Conservation (phyloP, 805 yeast genomes). For the Teunomyces gatunensis region DNA sequence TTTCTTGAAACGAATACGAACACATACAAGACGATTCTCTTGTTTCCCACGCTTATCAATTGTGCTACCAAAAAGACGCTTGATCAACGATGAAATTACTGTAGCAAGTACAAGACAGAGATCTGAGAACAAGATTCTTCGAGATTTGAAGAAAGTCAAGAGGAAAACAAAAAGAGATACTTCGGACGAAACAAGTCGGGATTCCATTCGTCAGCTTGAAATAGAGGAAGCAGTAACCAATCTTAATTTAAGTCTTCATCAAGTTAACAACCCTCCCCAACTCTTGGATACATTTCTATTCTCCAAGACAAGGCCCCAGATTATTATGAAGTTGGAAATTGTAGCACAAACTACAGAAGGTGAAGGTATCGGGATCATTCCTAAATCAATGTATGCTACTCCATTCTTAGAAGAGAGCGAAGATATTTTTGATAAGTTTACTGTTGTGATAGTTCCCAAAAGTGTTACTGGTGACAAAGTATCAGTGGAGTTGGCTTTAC, state of each 20-base stretch:
- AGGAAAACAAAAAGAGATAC: constrained; percentile 31
- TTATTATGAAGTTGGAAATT: constrained; percentile 16
- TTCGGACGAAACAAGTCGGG: constrained; percentile 25
- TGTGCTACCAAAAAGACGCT: constrained; percentile 2
- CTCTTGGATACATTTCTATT: constrained; percentile 24
- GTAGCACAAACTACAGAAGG: constrained; percentile 32
- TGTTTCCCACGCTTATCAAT: neutral
- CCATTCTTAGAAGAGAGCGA: constrained; percentile 11
- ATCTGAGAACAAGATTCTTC: constrained; percentile 4
- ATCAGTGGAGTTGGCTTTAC: constrained; percentile 25
- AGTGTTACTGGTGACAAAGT: constrained; percentile 39
- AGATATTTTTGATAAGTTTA: constrained; percentile 14
- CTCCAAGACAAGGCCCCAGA: constrained; percentile 18
- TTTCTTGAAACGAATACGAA: constrained; percentile 4
- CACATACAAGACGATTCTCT: neutral
- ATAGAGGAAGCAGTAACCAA: constrained; percentile 18
- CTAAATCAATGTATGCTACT: constrained; percentile 18
- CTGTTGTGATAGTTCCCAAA: constrained; percentile 36
- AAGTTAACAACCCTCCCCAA: constrained; percentile 18
- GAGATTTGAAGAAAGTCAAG: constrained; percentile 9
- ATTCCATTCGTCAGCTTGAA: constrained; percentile 24
- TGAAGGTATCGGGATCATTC: constrained; percentile 34
- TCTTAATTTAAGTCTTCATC: constrained; percentile 11
- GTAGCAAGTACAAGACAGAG: neutral
- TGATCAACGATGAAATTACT: neutral